Base-by-base conservation (phyloP, 495 filamentous ascomycete species). In the Penicillium verhagenii region DNA sequence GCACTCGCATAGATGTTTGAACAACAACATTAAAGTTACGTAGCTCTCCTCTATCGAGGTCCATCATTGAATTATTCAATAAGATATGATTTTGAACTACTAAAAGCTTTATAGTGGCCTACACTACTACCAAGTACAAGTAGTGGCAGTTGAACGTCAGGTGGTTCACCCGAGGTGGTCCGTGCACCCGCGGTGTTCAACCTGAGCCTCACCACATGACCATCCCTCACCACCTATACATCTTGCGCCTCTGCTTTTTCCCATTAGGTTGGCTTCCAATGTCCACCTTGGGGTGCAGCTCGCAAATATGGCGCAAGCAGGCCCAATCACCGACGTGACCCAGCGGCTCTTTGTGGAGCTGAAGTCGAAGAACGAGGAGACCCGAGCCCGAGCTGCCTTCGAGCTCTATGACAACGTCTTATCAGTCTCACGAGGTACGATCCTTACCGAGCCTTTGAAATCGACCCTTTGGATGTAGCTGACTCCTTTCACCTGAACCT, bases 291-390 rank as follows among this genome's bases (percentile, higher is more conserved):
- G 68, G 72, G 69, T 63, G 71, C 63, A 68, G 54, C 65, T 66
- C 48, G 58, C 70, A 74, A 79, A 53, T 51, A 79, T 79, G 76
- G 76, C 76, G 67, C 74, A 78, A 75, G 52, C 74, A 69, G 69
- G 71, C 66, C 73, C 74, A 52, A 70, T 76, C 38, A 73, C 70
- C 56, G 76, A 79, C 63, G 61, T 76, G 52, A 75, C 72, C 35
- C 74, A 77, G 54, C 60, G 75, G 59, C 68, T 77, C 56, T 81
- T 82, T 60, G 46, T 57, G 42, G 79, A 81, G 59, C 68, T 82
- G 47, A 79, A 75, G 60, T 79, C 75, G 35, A 82, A 81, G 71
- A 78, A 78, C 56, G 78, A 81, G 53, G 79, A 81, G 52, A 69
- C 64, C 42, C 70, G 74, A 48, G 60, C 68, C 50, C 67, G 75